Conservation (phyloP, 2,329 filamentous ascomycete genomes). For the Bipolaris cookei region DNA sequence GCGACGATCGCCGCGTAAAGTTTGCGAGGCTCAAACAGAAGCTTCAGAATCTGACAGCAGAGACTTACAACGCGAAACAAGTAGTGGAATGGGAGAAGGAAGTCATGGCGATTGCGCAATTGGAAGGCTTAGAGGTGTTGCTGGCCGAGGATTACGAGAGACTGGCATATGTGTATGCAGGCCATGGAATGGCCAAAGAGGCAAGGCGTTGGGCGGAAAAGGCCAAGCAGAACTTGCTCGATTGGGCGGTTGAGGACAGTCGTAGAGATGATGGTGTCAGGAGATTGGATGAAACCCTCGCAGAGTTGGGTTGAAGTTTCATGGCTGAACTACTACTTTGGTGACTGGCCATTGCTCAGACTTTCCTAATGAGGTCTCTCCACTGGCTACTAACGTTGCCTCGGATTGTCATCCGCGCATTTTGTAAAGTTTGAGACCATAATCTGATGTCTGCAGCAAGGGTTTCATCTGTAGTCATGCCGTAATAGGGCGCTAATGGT, state of each 20-base stretch:
- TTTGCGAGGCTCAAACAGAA: slow-evolving; percentile 24
- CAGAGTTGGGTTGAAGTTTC: slow-evolving; percentile 16
- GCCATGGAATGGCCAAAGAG: slow-evolving; percentile 21
- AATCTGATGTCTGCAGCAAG: background rate
- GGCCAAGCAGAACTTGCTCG: slow-evolving; percentile 26
- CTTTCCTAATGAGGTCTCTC: background rate
- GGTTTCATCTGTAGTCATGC: background rate
- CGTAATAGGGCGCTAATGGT: background rate
- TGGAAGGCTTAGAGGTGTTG: slow-evolving; percentile 29
- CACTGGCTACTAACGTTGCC: background rate
- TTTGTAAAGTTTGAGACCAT: background rate
- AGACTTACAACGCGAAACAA: slow-evolving; percentile 31
- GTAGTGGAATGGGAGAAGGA: slow-evolving; percentile 34
- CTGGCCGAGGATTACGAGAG: slow-evolving; percentile 33
- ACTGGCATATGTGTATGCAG: slow-evolving; percentile 35
- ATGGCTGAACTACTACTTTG: slow-evolving; percentile 2
- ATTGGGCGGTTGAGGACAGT: slow-evolving; percentile 31
- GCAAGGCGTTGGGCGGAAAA: slow-evolving; percentile 28
- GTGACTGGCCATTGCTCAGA: background rate
- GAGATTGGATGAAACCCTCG: slow-evolving; percentile 27
- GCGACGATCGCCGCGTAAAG: slow-evolving; percentile 26
- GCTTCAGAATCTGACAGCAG: slow-evolving; percentile 25
- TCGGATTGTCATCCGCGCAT: background rate
- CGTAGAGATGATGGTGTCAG: slow-evolving; percentile 19
- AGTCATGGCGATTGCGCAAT: slow-evolving; percentile 27